Base-by-base conservation (phyloP, 768 basidiomycete genomes). In the Termitomyces sp. region DNA sequence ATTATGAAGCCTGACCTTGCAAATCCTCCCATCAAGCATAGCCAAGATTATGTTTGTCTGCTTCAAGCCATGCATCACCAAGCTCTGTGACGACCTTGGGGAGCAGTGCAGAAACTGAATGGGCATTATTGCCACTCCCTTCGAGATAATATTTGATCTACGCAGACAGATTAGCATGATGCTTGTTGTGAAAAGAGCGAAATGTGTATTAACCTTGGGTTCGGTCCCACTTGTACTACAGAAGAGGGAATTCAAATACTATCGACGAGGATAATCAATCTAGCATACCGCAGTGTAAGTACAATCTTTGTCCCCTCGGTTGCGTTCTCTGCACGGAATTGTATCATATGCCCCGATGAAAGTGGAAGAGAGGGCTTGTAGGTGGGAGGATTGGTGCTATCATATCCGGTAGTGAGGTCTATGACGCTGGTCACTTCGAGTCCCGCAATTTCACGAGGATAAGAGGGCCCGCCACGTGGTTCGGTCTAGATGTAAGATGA, bases 71-170 rank as follows among this genome's bases (percentile, higher is more conserved):
- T 15, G 75, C 73, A 18, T 74, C 68, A 16, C 79, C 78, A 10
- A 94, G 69, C 58, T 88, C 86, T 38, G 71, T 67, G 2, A 89
- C 78, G 0, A 90, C 85, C 39, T 64, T 66, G 4, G 70, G 68
- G n/a, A 94, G 75, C 35, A 82, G 66, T 4, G 58, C 61, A 2
- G 70, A 70, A 4, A 94, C 83, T 0, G 65, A 63, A n/a, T 56
- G 57, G 0, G 71, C 62, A 58, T 88, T 70, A 46, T 66, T 73
- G 0, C 91, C 90, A 46, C 74, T 80, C 11, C 89, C 93, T 72
- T 95, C 93, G 27, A 94, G 73, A 64, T 95, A 95, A 67, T 88
- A 92, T 66, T 95, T 95, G 71, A 94, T 90, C 89, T 79, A 43
- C n/a, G 41, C 41, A n/a, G 27, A 29, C 22, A 49, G 23, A 10